A percentile compares a stretch with the other conserved stretches of the same genome.
Conservation (phyloP, 108 stramenopile genomes). For the Cyclotella atomus region DNA sequence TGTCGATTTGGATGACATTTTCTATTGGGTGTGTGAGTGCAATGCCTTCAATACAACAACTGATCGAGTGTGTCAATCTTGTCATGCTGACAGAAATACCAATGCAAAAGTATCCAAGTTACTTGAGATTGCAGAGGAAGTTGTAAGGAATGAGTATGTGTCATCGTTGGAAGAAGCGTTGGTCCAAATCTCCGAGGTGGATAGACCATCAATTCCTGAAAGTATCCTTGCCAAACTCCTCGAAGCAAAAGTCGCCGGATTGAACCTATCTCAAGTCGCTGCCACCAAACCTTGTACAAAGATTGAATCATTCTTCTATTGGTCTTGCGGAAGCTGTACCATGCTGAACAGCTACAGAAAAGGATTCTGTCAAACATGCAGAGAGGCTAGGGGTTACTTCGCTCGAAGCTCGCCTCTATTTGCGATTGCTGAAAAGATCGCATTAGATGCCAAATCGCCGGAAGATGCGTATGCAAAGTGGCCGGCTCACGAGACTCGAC, state of each 20-base stretch:
- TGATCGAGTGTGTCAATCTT: conserved; percentile 14
- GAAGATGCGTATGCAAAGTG: conserved; percentile 26
- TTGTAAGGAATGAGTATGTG: conserved; percentile 12
- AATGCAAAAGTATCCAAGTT: conserved; percentile 20
- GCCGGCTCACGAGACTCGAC: conserved; percentile 12
- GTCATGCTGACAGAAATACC: conserved; percentile 5
- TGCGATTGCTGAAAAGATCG: conserved; percentile 27
- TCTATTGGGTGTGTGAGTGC: conserved; percentile 46
- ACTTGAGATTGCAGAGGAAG: conserved; percentile 26
- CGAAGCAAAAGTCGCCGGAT: conserved; percentile 10
- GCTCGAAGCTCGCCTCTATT: conserved; percentile 28
- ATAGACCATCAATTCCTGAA: conserved; percentile 34
- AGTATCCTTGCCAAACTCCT: conserved; percentile 21
- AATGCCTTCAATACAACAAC: conserved; percentile 11
- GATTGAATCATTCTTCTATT: conserved; percentile 45
- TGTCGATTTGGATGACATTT: conserved; percentile 25
- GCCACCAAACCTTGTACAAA: not conserved
- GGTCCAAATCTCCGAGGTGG: conserved; percentile 3
- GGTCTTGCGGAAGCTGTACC: conserved; percentile 45
- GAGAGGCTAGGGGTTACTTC: conserved; percentile 17
- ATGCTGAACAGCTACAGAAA: conserved; percentile 38
- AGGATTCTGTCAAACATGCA: conserved; percentile 27
- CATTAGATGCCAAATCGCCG: conserved; percentile 15
- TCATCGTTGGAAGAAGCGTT: conserved; percentile 25
- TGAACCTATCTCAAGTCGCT: conserved; percentile 14